Conservation (phyloP, 768 basidiomycete species). For the Lepiota venenata region DNA sequence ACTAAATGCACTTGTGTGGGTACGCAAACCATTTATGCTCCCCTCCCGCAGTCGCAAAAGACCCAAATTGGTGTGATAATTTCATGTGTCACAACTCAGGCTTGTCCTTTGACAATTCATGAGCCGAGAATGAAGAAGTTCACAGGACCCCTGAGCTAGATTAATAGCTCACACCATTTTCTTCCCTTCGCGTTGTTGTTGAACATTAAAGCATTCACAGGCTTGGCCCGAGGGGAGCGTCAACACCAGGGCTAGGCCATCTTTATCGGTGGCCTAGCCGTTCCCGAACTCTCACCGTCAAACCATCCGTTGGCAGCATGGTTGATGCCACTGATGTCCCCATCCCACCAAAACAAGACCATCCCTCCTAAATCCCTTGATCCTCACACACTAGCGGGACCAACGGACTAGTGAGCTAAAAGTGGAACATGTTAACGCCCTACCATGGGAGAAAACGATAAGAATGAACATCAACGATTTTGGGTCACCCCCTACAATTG, state of each 20-base stretch:
- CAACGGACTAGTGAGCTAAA: background rate
- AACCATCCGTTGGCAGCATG: background rate
- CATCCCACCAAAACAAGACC: background rate
- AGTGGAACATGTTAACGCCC: background rate
- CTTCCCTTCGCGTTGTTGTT: too few relatives aligned
- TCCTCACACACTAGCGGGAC: slow-evolving; percentile 8
- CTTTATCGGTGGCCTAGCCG: background rate
- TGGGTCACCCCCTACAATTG: background rate
- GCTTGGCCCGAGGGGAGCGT: too few relatives aligned
- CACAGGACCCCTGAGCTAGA: too few relatives aligned
- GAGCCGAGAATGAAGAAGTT: too few relatives aligned
- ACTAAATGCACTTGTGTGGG: too few relatives aligned
- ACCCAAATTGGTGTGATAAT: too few relatives aligned
- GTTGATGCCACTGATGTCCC: background rate
- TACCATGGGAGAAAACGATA: slow-evolving; percentile 4
- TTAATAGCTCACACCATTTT: too few relatives aligned
- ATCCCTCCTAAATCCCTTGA: slow-evolving; percentile 2
- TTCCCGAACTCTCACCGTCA: background rate
- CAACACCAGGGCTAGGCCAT: background rate
- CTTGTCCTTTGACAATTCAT: too few relatives aligned
- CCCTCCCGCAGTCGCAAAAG: too few relatives aligned
- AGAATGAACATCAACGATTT: background rate
- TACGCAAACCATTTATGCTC: too few relatives aligned
- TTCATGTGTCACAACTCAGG: too few relatives aligned
- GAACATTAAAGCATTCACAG: too few relatives aligned